Conservation (phyloP, 176 grass and related monocot genomes). For the Eragrostis nindensis region DNA sequence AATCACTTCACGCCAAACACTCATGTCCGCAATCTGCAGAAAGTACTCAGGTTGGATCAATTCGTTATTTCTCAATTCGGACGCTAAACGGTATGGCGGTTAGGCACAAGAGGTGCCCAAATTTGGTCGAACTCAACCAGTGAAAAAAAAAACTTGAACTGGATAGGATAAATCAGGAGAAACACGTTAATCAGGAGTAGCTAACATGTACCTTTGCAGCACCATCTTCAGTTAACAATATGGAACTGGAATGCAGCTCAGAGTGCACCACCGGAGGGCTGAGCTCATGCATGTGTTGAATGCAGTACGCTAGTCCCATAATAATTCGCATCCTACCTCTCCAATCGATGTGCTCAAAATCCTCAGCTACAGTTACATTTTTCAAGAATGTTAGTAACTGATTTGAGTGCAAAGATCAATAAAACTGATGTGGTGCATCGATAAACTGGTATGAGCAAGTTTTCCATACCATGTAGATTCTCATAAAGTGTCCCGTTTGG, state of each 20-base stretch:
- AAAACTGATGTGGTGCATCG: background rate
- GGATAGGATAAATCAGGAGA: background rate
- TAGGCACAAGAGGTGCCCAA: background rate
- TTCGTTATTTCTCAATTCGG: background rate
- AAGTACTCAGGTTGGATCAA: conserved; percentile 1
- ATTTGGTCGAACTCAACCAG: background rate
- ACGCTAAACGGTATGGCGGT: background rate
- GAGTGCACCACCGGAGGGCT: conserved; percentile 60
- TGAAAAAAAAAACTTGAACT: background rate
- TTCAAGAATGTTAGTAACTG: background rate
- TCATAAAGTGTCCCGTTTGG: conserved; percentile 74
- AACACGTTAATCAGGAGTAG: background rate
- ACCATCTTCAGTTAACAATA: conserved; percentile 74
- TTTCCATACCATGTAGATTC: conserved; percentile 60
- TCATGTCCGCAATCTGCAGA: conserved; percentile 67
- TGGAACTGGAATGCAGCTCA: conserved; percentile 60
- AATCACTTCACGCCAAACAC: conserved; percentile 66
- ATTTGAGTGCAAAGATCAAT: no score
- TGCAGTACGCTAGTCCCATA: conserved; percentile 78
- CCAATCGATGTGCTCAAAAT: conserved; percentile 78
- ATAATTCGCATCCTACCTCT: conserved; percentile 64
- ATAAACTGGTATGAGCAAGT: conserved; percentile 13
- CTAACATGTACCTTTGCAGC: conserved; percentile 62
- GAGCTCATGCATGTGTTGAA: conserved; percentile 84
- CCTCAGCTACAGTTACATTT: conserved; percentile 52